Percentiles rank a stretch among this genome's conserved stretches.
phyloP scores from a whole-genome alignment of 2,329 filamentous ascomycete species.

The Calonectria pauciramosa region DNA sequence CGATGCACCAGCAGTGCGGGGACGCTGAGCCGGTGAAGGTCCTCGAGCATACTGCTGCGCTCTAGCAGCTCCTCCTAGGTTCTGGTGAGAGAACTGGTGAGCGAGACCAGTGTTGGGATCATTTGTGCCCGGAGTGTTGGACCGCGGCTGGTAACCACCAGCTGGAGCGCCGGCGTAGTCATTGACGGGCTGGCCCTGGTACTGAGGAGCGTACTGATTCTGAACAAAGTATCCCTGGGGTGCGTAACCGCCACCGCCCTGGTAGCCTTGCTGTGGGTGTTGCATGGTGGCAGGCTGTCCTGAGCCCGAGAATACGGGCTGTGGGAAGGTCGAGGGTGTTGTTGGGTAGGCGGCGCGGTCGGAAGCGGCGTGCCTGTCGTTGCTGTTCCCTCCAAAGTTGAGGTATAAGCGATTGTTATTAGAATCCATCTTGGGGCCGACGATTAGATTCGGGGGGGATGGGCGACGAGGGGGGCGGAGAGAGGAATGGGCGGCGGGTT shows the following conservation, averaged over 20 bases:
- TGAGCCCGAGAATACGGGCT: constrained; percentile 75
- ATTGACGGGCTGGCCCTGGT: constrained; percentile 57
- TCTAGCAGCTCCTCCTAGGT: constrained; percentile 81
- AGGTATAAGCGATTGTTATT: constrained; percentile 75
- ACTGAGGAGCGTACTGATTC: constrained; percentile 66
- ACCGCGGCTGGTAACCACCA: constrained; percentile 63
- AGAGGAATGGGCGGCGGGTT: constrained; percentile 43
- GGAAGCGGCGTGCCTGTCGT: constrained; percentile 72
- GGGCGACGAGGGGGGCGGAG: constrained; percentile 34
- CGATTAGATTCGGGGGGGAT: constrained; percentile 38
- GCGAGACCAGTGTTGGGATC: constrained; percentile 92
- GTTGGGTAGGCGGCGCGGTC: constrained; percentile 84
- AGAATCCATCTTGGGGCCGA: constrained; percentile 61
- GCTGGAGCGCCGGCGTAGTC: constrained; percentile 66
- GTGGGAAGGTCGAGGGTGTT: constrained; percentile 95
- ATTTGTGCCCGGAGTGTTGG: constrained; percentile 74
- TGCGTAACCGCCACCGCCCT: constrained; percentile 63
- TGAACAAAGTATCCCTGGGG: constrained; percentile 72
- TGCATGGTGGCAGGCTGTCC: constrained; percentile 44
- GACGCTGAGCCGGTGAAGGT: constrained; percentile 79
- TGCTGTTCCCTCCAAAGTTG: constrained; percentile 73
- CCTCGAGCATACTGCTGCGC: constrained; percentile 78
- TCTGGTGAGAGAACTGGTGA: constrained; percentile 97
- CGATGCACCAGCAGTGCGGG: constrained; percentile 83
- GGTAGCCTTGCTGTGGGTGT: constrained; percentile 62